Percentiles rank a stretch among this genome's conserved stretches.
Evolutionary conservation across 495 filamentous ascomycete species (phyloP).

Genomic region (Penicilliopsis zonata): DNA sequence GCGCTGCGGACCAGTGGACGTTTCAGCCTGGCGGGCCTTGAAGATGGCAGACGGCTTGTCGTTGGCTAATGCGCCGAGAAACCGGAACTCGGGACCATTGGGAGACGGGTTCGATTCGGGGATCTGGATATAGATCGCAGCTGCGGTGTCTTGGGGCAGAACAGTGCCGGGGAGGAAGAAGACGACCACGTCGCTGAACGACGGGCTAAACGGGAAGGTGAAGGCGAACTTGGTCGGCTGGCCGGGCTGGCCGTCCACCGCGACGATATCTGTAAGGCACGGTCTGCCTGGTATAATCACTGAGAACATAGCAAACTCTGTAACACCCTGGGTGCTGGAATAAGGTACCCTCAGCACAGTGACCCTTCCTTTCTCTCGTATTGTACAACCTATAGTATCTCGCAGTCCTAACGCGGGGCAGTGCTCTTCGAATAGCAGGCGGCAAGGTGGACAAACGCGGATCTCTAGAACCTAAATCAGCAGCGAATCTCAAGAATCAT

Average conservation of each 20-base stretch:
- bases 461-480: too few species aligned
- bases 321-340: background rate
- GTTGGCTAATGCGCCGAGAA: conserved; percentile 78
- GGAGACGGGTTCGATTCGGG: conserved; percentile 27
- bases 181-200: conserved; percentile 71
- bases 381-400: too few species aligned
- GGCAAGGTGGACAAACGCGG: too few species aligned
- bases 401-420: too few species aligned
- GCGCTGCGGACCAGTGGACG: conserved; percentile 7
- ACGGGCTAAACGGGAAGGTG: conserved; percentile 39
- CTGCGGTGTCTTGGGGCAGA: conserved; percentile 65
- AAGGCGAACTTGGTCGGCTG: conserved; percentile 59
- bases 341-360: too few species aligned
- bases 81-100: conserved; percentile 45
- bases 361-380: too few species aligned
- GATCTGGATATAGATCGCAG: conserved; percentile 76
- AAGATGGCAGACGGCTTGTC: conserved; percentile 89
- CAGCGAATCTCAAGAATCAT: too few species aligned
- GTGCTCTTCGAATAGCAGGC: too few species aligned
- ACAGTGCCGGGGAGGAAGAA: conserved; percentile 75
- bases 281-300: conserved; percentile 44
- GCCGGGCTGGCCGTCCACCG: conserved; percentile 33
- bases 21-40: conserved; percentile 34
- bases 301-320: conserved; percentile 38
- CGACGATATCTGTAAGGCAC: conserved; percentile 48